Conservation (phyloP, 495 filamentous ascomycete species). For the Trichocladium antarcticum region DNA sequence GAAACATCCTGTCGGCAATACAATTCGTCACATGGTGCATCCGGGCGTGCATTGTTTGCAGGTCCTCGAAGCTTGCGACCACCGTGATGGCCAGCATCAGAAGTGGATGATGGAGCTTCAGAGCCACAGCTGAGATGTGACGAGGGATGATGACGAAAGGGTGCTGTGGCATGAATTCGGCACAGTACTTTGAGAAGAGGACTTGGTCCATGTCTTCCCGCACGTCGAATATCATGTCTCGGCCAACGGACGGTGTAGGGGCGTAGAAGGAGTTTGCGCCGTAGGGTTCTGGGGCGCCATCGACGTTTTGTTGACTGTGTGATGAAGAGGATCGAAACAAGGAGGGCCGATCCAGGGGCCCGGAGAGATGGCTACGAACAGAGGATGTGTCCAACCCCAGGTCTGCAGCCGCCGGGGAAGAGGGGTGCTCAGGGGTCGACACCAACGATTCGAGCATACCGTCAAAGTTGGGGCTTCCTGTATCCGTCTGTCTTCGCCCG, state of each 20-base stretch:
- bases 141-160: conserved; percentile 31
- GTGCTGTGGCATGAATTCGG: conserved; percentile 25
- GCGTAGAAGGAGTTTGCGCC: background rate
- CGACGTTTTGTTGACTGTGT: background rate
- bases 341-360: background rate
- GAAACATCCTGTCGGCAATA: conserved; percentile 34
- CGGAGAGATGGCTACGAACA: background rate
- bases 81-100: conserved; percentile 29
- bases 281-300: background rate
- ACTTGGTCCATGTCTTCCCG: conserved; percentile 21
- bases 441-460: background rate
- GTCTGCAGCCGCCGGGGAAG: conserved; percentile 1
- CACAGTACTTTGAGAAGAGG: conserved; percentile 26
- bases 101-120: conserved; percentile 22
- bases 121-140: conserved; percentile 14
- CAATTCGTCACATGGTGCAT: conserved; percentile 30
- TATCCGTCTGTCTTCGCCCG: background rate
- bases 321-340: background rate
- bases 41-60: conserved; percentile 30
- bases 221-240: background rate
- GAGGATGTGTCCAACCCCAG: background rate
- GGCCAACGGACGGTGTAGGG: background rate
- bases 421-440: conserved; percentile 7
- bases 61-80: conserved; percentile 29
- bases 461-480: background rate